phyloP scores from a whole-genome alignment of 2,329 filamentous ascomycete genomes.

The Davidsoniella eucalypti region DNA sequence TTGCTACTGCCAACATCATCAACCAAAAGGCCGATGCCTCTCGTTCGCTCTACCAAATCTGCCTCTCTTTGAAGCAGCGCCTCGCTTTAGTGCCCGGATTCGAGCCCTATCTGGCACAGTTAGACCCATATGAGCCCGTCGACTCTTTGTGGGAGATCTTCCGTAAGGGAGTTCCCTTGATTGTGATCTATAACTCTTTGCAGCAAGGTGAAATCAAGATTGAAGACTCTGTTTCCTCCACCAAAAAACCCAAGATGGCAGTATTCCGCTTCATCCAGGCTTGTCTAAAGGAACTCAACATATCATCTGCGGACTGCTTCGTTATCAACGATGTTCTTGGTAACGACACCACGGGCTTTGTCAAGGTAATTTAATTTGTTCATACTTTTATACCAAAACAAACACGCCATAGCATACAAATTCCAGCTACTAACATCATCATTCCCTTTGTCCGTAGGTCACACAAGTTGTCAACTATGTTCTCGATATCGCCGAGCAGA shows the following conservation, averaged over 20 bases:
- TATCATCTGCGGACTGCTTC: conserved; percentile 71
- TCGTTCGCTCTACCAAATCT: conserved; percentile 87
- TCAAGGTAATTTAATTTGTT: conserved; percentile 47
- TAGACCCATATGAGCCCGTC: conserved; percentile 60
- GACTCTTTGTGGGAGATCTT: conserved; percentile 82
- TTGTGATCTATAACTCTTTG: conserved; percentile 78
- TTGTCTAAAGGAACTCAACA: conserved; percentile 65
- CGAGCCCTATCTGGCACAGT: conserved; percentile 53
- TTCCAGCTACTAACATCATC: conserved; percentile 3
- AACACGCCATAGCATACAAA: no score
- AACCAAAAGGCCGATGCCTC: conserved; percentile 90
- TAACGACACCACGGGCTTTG: conserved; percentile 90
- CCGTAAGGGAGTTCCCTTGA: conserved; percentile 64
- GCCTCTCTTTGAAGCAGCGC: conserved; percentile 66
- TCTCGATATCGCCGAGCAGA: conserved; percentile 67
- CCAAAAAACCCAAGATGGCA: conserved; percentile 69
- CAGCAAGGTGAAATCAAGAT: conserved; percentile 54
- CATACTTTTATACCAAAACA: background rate
- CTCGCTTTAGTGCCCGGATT: conserved; percentile 74
- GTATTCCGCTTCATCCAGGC: conserved; percentile 87
- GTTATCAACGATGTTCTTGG: conserved; percentile 83
- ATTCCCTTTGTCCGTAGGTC: conserved; percentile 30
- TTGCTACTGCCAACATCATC: conserved; percentile 85
- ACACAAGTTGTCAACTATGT: conserved; percentile 85
- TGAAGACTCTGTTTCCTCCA: conserved; percentile 45